Evolutionary conservation across 495 filamentous ascomycete genomes (phyloP).

Genomic region (Neurospora africana): DNA sequence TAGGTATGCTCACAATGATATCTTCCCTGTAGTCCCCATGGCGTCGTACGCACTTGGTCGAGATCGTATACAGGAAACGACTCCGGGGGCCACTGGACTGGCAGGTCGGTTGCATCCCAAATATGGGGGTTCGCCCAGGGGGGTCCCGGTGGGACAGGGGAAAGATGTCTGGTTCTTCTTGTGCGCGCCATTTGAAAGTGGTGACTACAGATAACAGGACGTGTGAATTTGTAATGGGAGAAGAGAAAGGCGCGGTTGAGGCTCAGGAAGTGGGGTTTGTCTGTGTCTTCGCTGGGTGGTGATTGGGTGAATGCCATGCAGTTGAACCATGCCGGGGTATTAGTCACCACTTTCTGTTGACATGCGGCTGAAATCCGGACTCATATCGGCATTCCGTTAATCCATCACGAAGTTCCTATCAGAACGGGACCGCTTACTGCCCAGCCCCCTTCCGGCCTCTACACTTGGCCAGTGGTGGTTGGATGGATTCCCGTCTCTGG

Average conservation of each 20-base stretch:
- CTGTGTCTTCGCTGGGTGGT: background rate
- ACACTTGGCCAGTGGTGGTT: background rate
- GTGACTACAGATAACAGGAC: background rate
- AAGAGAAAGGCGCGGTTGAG: background rate
- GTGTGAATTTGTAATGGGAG: background rate
- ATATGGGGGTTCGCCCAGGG: background rate
- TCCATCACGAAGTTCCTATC: background rate
- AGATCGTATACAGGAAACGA: background rate
- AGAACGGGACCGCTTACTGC: background rate
- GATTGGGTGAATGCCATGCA: background rate
- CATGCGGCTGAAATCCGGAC: background rate
- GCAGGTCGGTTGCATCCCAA: background rate
- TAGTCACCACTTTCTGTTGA: no score
- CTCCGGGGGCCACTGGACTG: background rate
- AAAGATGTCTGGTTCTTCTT: background rate
- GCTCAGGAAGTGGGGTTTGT: background rate
- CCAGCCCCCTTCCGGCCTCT: background rate
- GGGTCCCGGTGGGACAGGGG: background rate
- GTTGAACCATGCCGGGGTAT: background rate
- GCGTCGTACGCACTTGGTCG: background rate
- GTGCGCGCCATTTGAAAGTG: background rate
- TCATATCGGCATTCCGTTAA: background rate
- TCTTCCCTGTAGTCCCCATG: background rate
- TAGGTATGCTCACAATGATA: background rate
- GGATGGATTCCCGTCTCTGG: background rate